Base-by-base conservation (phyloP, 2,329 filamentous ascomycete species). In the Xenosphaeropsis pyriputrescens region DNA sequence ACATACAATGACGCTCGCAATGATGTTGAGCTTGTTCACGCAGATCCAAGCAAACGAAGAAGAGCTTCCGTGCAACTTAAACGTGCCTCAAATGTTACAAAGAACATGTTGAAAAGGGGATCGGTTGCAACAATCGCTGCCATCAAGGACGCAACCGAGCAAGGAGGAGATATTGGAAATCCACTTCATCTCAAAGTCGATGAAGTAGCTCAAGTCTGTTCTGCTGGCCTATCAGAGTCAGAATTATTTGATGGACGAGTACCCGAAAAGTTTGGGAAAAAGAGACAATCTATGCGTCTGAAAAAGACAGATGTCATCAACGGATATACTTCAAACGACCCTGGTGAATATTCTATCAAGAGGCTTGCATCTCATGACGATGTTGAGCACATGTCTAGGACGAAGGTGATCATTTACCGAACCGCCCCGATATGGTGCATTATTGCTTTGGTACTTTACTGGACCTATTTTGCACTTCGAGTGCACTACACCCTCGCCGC, bases 401-500 rank as follows among this genome's bases (percentile, higher is more conserved):
- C 12, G 2, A 32, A 14, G 9, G 3, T 2, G 3, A 32, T 32
- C 2, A 18, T 18, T 11, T 32, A 6, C 14, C 31, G 14, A 18
- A 15, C 31, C 13, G 7, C 31, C 2, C 31, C 31, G 12, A 15
- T 32, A 15, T 32, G 31, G 31, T 4, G 31, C 12, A 12, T 32
- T 15, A 32, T 7, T 14, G 31, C 31, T 15, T 12, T 32, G 31
- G 16, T 3, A 5, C 14, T 32, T 13, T 32, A 32, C 31, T 32
- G 43, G 57, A 58, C 51, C 41, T 74, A 74, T 43, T 62, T 74
- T 4, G 59, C 46, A n/a, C 50, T 68, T 34, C 67, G 70, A 29
- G 61, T 74, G 18, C 54, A 54, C 32, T 72, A 67, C 47, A 62
- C 72, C 40, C 52, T 68, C 26, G 54, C 54, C 34, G 68, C 70